Base-by-base conservation (phyloP, 1,284 basidiomycete species). In the Bjerkandera adusta region DNA sequence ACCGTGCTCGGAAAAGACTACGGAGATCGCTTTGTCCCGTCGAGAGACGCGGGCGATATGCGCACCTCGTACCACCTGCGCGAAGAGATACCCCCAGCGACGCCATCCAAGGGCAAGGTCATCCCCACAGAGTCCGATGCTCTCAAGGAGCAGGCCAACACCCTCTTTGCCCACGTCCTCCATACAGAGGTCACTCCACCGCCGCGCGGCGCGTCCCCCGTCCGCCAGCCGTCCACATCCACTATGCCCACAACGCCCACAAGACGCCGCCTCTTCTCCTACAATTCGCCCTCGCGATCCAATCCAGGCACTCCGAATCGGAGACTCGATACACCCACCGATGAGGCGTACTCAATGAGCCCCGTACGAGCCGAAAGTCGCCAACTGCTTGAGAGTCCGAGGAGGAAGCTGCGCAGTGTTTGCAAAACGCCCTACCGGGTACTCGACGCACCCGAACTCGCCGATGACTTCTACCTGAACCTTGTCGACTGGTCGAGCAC, bases 401-500 rank as follows among this genome's bases (percentile, higher is more conserved):
- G 89, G 25, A 84, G 91, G 47, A 77, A 86, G 43, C 77, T 92
- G 2, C 80, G 96, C 26, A 85, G 78, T 50, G 85, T 98, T 1
- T 91, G 89, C 69, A 95, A 96, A 64, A 97, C 96, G 0, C 97
- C 97, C 0, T 99, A 96, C 73, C 88, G 97, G 55, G 96, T 99
- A 0, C 79, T 99, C 18, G 96, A 99, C 63, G 97, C 97, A 1
- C 97, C 96, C 0, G 95, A 98, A 53, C 81, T 99, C 5, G 89
- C 90, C 53, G 96, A 99, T 65, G 97, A 99, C 64, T 99, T 97
- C 67, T 99, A 99, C 61, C 85, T 99, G 53, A 99, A 99, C 60
- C 77, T 99, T 13, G 94, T 99, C 13, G 96, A 98, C 54, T 99
- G 97, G 96, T 93, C 89, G 1, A 88, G 85, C 43, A 94, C 91